A percentile compares a stretch with the other conserved stretches of the same genome.
Evolutionary conservation across 345 rosid species (phyloP).

Genomic region (Hypericum perforatum): DNA sequence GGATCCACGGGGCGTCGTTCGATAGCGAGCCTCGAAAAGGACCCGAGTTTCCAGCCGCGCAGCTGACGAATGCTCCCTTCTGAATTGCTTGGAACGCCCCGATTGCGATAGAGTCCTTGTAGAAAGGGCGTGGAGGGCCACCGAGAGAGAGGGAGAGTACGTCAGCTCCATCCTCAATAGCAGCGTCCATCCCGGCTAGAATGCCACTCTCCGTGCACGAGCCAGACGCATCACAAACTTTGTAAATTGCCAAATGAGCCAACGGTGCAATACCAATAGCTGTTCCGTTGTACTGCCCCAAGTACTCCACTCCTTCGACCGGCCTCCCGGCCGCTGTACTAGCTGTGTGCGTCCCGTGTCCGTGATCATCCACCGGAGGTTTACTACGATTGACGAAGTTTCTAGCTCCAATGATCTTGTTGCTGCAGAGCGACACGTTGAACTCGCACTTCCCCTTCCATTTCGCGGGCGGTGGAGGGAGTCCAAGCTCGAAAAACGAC

Average conservation of each 20-base stretch:
- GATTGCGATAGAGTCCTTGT: background rate
- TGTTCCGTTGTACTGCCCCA: background rate
- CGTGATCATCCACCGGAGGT: background rate
- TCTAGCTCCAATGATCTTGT: background rate
- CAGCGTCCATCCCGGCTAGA: background rate
- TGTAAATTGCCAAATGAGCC: constrained; percentile 1
- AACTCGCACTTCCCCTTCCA: constrained; percentile 3
- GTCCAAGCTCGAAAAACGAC: background rate
- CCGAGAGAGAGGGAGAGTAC: background rate
- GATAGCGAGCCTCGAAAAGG: background rate
- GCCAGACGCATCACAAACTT: background rate
- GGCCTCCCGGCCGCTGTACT: background rate
- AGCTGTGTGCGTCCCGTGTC: background rate
- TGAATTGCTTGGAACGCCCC: background rate
- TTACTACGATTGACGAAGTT: background rate
- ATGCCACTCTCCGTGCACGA: background rate
- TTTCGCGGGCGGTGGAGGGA: background rate
- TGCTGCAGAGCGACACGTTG: background rate
- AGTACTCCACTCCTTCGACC: background rate
- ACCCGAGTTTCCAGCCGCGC: background rate
- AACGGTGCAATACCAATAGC: background rate
- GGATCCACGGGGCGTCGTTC: background rate
- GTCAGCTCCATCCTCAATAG: background rate
- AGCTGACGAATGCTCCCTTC: background rate
- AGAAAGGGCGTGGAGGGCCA: background rate